Percentiles rank a stretch among this genome's conserved stretches.
Evolutionary conservation across 225 moss, liverwort and hornwort species (phyloP).

Genomic region (Neckera pumila): DNA sequence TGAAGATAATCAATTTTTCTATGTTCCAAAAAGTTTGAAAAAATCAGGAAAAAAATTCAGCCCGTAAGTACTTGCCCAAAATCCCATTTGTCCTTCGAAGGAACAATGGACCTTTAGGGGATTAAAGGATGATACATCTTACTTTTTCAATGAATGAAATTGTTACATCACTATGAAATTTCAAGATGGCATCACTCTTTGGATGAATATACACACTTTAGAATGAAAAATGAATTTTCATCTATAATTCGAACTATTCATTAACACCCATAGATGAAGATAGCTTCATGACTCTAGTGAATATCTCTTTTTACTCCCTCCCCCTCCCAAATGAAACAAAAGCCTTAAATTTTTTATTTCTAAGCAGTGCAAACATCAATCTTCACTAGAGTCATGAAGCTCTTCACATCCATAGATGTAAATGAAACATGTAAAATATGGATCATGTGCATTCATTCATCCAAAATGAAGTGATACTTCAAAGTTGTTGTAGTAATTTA

Average conservation of each 20-base stretch:
- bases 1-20: too few species aligned
- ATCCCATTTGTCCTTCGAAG: too few species aligned
- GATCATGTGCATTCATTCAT: neutral
- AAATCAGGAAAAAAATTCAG: too few species aligned
- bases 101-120: too few species aligned
- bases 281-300: neutral
- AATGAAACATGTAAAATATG: neutral
- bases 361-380: too few species aligned
- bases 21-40: too few species aligned
- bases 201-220: neutral
- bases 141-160: neutral
- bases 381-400: neutral
- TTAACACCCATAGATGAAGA: neutral
- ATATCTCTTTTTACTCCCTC: accelerated
- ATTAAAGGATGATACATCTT: too few species aligned
- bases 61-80: too few species aligned
- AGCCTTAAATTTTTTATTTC: neutral
- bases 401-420: neutral
- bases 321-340: too few species aligned
- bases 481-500: neutral
- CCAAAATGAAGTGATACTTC: neutral
- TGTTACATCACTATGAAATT: neutral
- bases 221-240: neutral
- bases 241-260: neutral
- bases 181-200: neutral